Conservation (phyloP, 2,329 filamentous ascomycete genomes). For the Cladophialophora yegresii region DNA sequence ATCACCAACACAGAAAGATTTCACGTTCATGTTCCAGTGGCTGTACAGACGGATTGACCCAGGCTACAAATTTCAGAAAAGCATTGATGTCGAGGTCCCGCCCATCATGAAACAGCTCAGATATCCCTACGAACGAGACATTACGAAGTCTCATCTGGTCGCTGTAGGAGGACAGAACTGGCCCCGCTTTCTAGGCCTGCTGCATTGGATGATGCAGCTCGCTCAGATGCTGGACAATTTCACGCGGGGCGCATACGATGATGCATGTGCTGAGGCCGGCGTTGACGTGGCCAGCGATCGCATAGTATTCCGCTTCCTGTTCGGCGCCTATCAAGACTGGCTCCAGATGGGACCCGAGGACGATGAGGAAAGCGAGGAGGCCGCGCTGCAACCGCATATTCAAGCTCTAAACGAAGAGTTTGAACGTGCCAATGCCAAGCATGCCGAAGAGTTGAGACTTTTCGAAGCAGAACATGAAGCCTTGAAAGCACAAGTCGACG, state of each 20-base stretch:
- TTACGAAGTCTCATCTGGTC: slow-evolving; percentile 92
- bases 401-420: slow-evolving; percentile 86
- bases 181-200: slow-evolving; percentile 87
- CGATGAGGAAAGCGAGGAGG: slow-evolving; percentile 78
- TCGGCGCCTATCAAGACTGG: slow-evolving; percentile 90
- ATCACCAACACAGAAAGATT: slow-evolving; percentile 96
- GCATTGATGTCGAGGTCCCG: slow-evolving; percentile 92
- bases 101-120: slow-evolving; percentile 88
- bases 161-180: slow-evolving; percentile 97
- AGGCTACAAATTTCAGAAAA: slow-evolving; percentile 87
- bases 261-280: slow-evolving; percentile 83
- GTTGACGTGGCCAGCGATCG: slow-evolving; percentile 85
- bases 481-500: slow-evolving; percentile 81
- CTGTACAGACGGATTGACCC: slow-evolving; percentile 95
- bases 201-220: slow-evolving; percentile 99
- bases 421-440: slow-evolving; percentile 78
- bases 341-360: slow-evolving; percentile 87
- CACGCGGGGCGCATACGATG: slow-evolving; percentile 75
- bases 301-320: slow-evolving; percentile 92
- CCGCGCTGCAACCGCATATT: slow-evolving; percentile 77
- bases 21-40: slow-evolving; percentile 98
- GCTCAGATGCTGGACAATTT: slow-evolving; percentile 92
- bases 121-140: slow-evolving; percentile 92
- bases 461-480: slow-evolving; percentile 83
- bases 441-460: slow-evolving; percentile 77